Evolutionary conservation across 2,329 filamentous ascomycete genomes (phyloP).

Genomic region (Coniochaeta prunicola): DNA sequence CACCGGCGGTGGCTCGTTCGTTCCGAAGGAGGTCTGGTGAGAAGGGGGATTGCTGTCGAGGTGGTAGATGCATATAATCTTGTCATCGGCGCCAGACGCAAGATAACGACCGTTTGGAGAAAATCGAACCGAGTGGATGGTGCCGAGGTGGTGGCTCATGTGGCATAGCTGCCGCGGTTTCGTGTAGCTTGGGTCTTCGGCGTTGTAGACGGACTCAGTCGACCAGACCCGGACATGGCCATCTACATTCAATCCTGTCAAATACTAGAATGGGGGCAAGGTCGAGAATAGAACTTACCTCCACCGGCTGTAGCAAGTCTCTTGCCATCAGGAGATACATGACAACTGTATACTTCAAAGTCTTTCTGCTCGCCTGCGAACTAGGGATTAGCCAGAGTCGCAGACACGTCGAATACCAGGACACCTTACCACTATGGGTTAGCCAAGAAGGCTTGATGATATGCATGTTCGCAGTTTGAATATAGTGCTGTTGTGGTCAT

Average conservation of each 20-base stretch:
- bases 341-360: slow-evolving; percentile 96
- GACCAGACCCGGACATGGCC: slow-evolving; percentile 98
- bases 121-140: slow-evolving; percentile 94
- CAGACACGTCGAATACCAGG: neutral
- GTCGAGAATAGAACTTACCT: slow-evolving; percentile 44
- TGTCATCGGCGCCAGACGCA: slow-evolving; percentile 95
- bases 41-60: slow-evolving; percentile 76
- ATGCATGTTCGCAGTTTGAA: slow-evolving; percentile 49
- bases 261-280: neutral
- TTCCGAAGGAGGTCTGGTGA: slow-evolving; percentile 71
- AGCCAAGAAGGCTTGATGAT: slow-evolving; percentile 95
- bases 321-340: slow-evolving; percentile 90
- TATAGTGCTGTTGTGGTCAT: slow-evolving; percentile 12
- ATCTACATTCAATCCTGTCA: slow-evolving; percentile 47
- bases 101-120: slow-evolving; percentile 92
- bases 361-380: slow-evolving; percentile 83
- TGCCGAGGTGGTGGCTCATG: slow-evolving; percentile 97
- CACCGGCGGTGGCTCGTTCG: slow-evolving; percentile 83
- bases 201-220: slow-evolving; percentile 83
- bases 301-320: slow-evolving; percentile 90
- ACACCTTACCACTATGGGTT: slow-evolving; percentile 71
- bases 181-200: slow-evolving; percentile 61
- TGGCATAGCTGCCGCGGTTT: slow-evolving; percentile 91
- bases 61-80: slow-evolving; percentile 96
- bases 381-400: slow-evolving; percentile 7